These are phyloP conservation scores for Torulaspora quercuum DNA, from an alignment of 805 yeast genomes.

Conservation along the genomic window DNA sequence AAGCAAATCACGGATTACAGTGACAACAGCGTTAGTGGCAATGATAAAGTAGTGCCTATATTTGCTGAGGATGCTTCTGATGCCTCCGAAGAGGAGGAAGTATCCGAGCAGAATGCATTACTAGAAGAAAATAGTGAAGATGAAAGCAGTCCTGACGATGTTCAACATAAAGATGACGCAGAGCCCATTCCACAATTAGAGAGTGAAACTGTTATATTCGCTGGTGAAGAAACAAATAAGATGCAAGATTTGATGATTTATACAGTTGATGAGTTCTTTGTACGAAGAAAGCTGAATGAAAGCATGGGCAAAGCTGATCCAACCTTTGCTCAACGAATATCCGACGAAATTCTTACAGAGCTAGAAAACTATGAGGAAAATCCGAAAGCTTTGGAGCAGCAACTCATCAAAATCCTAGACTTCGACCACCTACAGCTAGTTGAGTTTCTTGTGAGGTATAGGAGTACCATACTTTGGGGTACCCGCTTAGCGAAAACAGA, in stretches of 20 bases:
- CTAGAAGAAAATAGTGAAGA: conserved; percentile 23
- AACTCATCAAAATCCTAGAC: conserved; percentile 51
- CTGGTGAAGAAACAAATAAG: conserved; percentile 4
- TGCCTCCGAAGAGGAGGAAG: conserved; percentile 19
- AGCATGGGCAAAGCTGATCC: conserved; percentile 38
- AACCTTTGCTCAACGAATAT: conserved; percentile 39
- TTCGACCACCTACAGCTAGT: conserved; percentile 51
- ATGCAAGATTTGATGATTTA: conserved; percentile 32
- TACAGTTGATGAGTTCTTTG: conserved; percentile 49
- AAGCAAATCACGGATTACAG: conserved; percentile 52
- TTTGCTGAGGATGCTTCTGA: conserved; percentile 46
- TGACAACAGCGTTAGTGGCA: conserved; percentile 14
- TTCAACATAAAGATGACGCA: no score
- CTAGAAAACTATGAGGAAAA: conserved; percentile 40
- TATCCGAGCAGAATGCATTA: conserved; percentile 9
- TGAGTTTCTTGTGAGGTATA: conserved; percentile 47
- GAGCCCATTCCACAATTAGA: conserved; percentile 10
- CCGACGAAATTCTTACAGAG: conserved; percentile 40
- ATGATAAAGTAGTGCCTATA: conserved; percentile 41
- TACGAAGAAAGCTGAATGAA: conserved; percentile 48
- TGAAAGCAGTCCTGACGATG: no score
- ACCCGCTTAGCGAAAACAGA: conserved; percentile 42
- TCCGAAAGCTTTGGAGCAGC: conserved; percentile 48
- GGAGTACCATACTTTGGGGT: conserved; percentile 53
- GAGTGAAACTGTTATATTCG: conserved; percentile 17